A percentile compares a stretch with the other conserved stretches of the same genome.
Evolutionary conservation across 129 eudicot genomes (phyloP).

Genomic region (Cynara cardunculus): DNA sequence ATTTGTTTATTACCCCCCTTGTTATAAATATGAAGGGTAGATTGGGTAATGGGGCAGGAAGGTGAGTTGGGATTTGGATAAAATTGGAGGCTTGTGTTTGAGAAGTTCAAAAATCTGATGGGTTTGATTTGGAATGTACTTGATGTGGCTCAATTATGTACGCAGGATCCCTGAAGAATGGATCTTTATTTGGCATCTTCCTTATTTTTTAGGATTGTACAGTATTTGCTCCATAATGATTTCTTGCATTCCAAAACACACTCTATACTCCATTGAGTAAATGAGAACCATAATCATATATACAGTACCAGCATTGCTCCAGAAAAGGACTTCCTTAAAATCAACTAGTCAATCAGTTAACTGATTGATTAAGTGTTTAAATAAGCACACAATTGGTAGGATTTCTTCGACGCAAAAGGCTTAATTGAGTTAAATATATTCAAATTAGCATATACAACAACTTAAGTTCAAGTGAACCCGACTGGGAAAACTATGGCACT

Average conservation of each 20-base stretch:
- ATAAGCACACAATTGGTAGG: neutral
- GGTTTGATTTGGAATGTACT: conserved; percentile 8
- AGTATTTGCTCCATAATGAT: neutral
- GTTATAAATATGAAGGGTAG: neutral
- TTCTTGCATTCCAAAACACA: neutral
- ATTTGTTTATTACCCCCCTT: neutral
- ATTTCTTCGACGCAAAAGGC: neutral
- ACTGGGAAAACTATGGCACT: neutral
- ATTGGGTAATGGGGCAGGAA: neutral
- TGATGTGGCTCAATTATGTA: conserved; percentile 24
- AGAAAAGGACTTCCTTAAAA: neutral
- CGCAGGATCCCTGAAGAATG: conserved; percentile 21
- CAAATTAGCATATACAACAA: conserved; percentile 9
- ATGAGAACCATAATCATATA: conserved; percentile 1
- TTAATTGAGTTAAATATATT: neutral
- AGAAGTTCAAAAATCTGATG: conserved; percentile 1
- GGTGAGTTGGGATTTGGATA: neutral
- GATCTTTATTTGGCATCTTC: conserved; percentile 24
- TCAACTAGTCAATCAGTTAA: conserved; percentile 5
- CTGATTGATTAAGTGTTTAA: neutral
- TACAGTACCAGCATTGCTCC: neutral
- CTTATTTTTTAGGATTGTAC: conserved; percentile 16
- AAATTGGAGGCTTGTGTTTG: neutral
- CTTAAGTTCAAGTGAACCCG: neutral
- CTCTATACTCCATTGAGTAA: neutral